A percentile compares a stretch with the other conserved stretches of the same genome.
Evolutionary conservation across 331 rosid species (phyloP).

Genomic region (Phaseolus coccineus): DNA sequence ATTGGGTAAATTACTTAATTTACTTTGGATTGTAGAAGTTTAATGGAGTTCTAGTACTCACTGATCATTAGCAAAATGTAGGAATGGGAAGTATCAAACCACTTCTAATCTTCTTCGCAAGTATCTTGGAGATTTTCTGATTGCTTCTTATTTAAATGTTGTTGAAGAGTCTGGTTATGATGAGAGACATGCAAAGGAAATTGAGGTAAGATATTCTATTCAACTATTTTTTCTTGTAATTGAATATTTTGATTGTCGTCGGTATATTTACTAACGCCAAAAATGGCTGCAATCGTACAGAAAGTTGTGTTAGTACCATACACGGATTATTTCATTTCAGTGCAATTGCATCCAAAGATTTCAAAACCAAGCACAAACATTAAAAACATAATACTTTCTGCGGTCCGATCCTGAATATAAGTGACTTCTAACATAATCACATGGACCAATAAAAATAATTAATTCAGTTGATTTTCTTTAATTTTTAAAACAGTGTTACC

Average conservation of each 20-base stretch:
- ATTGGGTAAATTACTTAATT: constrained; percentile 63
- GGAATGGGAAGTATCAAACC: constrained; percentile 74
- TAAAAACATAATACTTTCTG: not conserved
- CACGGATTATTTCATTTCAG: constrained; percentile 30
- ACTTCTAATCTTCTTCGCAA: constrained; percentile 82
- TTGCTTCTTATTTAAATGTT: constrained; percentile 84
- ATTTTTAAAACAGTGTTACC: too few species aligned
- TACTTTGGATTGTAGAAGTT: constrained; percentile 29
- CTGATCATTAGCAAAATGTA: constrained; percentile 44
- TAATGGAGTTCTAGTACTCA: constrained; percentile 35
- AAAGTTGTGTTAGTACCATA: constrained; percentile 24
- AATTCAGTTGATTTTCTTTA: too few species aligned
- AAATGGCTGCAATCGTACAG: constrained; percentile 29
- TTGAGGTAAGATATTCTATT: constrained; percentile 71
- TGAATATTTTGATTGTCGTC: constrained; percentile 28
- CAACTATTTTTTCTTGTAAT: constrained; percentile 30
- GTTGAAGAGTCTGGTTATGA: constrained; percentile 91
- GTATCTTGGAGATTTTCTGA: constrained; percentile 89
- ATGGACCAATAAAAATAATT: too few species aligned
- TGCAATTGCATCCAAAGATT: constrained; percentile 33
- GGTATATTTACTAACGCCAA: constrained; percentile 18
- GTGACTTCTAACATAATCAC: too few species aligned
- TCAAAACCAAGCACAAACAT: constrained; percentile 20
- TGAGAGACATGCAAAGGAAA: constrained; percentile 76
- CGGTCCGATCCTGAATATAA: too few species aligned